Evolutionary conservation across 768 basidiomycete species (phyloP), one percentile per base, ranked within the genome.

Genomic region (Leccinum ochraceum): DNA sequence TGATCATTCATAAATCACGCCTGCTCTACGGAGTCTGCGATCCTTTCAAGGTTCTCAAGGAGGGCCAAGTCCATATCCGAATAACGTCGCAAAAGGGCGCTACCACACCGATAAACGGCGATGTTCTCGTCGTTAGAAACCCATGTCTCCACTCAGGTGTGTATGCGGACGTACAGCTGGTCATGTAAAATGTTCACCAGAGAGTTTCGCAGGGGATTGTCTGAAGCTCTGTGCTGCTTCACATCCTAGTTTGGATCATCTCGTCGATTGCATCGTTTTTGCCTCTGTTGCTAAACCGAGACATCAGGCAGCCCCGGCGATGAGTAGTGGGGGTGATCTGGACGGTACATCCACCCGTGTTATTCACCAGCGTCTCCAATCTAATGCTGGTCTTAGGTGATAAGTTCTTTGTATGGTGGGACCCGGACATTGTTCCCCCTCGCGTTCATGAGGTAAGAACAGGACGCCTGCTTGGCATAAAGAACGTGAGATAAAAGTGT

Each of bases 331-430:
- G 9, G 86, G 86, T 17, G 86, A 87, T 67, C 75, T 87, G 17
- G 86, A 86, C 69, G 83, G 80, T 83, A 56, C 61, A 67, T 55
- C 17, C 14, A 11, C 13, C 3, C 17, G 9, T 20, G 3, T 17
- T 20, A 1, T 42, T 8, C 9, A 28, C 49, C 20, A 6, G 22
- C 6, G 14, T 30, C 26, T 26, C 2, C 20, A 36, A n/a, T 22
- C 16, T 22, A 16, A 60, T n/a, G n/a, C 53, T 34, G 26, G 9
- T 32, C 42, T 26, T 20, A 82, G 86, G 86, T 9, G 87, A 89
- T 63, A 81, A 85, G 62, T 88, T 83, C 66, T 84, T 86, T 58
- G 86, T 89, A 2, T 86, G 85, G 44, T 89, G 87, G 86, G 87
- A 89, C 70, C 77, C 78, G 0, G 86, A 86, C 63, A 67, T 88